These are phyloP conservation scores for Aspergillus sp. DNA, from an alignment of 2,329 filamentous ascomycete species.

Conservation along the genomic window DNA sequence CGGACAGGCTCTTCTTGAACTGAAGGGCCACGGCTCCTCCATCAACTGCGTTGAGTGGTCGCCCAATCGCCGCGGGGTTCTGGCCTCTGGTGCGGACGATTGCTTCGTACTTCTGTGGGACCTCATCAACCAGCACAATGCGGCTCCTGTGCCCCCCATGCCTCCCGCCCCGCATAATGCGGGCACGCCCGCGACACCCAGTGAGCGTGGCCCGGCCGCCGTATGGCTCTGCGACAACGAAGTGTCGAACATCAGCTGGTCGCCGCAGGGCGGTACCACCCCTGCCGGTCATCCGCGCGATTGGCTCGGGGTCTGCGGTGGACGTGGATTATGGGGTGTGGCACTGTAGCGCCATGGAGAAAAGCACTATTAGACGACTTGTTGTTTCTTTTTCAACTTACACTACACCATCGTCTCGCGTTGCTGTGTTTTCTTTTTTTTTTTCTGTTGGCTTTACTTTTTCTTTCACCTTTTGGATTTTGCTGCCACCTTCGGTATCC, in stretches of 20 bases:
- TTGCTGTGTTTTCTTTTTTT: conserved; percentile 6
- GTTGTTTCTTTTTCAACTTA: conserved; percentile 1
- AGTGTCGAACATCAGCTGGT: conserved; percentile 51
- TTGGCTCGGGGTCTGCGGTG: conserved; percentile 50
- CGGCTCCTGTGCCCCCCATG: conserved; percentile 49
- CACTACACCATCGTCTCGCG: not conserved
- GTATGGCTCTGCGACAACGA: conserved; percentile 51
- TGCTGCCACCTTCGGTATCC: not conserved
- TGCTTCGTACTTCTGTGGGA: conserved; percentile 93
- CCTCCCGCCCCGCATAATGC: conserved; percentile 36
- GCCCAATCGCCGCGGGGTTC: conserved; percentile 77
- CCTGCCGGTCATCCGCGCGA: conserved; percentile 36
- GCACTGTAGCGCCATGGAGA: conserved; percentile 31
- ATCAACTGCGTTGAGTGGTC: conserved; percentile 98
- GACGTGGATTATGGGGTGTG: conserved; percentile 49
- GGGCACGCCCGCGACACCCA: conserved; percentile 32
- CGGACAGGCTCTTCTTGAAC: conserved; percentile 88
- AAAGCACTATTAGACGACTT: conserved; percentile 11
- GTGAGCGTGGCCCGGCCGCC: conserved; percentile 47
- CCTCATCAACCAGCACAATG: conserved; percentile 68
- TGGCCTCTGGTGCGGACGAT: conserved; percentile 91
- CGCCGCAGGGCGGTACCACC: conserved; percentile 43
- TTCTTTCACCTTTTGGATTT: conserved; percentile 2
- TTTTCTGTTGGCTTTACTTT: conserved; percentile 11
- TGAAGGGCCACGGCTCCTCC: conserved; percentile 80